phyloP scores from a whole-genome alignment of 2,329 filamentous ascomycete species.

The Setomelanomma holmii region DNA sequence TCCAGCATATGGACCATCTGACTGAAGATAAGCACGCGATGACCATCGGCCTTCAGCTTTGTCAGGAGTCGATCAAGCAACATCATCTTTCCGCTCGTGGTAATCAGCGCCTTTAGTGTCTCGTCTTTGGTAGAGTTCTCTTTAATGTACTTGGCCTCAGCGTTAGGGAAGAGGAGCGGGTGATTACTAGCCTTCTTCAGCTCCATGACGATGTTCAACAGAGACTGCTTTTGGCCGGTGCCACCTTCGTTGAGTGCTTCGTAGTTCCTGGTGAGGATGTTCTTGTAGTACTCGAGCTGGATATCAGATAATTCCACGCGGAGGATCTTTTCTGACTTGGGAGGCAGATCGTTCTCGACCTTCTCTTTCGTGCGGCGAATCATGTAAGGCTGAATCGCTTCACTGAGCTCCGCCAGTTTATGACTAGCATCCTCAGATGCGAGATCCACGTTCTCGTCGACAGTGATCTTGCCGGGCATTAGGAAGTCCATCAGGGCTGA shows the following conservation, averaged over 20 bases:
- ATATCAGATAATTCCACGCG: conserved; percentile 96
- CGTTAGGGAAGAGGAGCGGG: conserved; percentile 95
- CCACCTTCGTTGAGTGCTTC: conserved; percentile 89
- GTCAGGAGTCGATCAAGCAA: conserved; percentile 91
- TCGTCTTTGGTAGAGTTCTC: conserved; percentile 86
- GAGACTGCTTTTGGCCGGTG: conserved; percentile 89
- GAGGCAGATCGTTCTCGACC: conserved; percentile 93
- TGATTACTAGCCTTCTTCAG: conserved; percentile 99
- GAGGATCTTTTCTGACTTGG: conserved; percentile 98
- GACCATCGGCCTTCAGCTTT: conserved; percentile 91
- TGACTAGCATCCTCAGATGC: conserved; percentile 79
- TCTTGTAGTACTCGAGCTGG: conserved; percentile 98
- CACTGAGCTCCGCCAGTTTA: conserved; percentile 85
- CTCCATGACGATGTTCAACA: conserved; percentile 99
- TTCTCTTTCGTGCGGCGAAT: conserved; percentile 95
- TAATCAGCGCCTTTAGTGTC: conserved; percentile 88
- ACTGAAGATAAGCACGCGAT: conserved; percentile 97
- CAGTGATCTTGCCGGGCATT: conserved; percentile 90
- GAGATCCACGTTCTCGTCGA: conserved; percentile 91
- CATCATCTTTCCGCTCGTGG: conserved; percentile 99
- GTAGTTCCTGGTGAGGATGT: conserved; percentile 96
- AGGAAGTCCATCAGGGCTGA: conserved; percentile 94
- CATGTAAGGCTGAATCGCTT: conserved; percentile 90
- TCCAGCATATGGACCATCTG: conserved; percentile 99
- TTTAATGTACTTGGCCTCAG: conserved; percentile 85